Base-by-base conservation (phyloP, 768 basidiomycete species). In the Calocybe cyanea region DNA sequence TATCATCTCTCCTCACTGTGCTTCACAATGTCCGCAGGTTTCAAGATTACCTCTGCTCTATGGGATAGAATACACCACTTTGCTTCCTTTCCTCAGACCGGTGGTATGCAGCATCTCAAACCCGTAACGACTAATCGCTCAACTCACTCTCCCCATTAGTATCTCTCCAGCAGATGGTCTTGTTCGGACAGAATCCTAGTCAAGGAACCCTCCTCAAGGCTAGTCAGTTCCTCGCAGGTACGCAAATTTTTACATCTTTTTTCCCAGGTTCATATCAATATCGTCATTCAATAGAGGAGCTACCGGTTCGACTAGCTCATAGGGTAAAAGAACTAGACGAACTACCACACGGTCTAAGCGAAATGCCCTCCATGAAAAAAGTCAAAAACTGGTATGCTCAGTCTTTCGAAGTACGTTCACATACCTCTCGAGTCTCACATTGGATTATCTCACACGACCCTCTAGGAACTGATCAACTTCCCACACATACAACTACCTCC, bases 311-410 rank as follows among this genome's bases (percentile, higher is more conserved):
- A 14, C 77, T 99, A 15, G 93, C 93, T 0, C 96, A 99, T 63
- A 80, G 96, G 21, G 94, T 95, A 17, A 92, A 92, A 63, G 96
- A 99, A 66, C 80, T 99, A 21, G 92, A 97, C 55, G 83, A 89
- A 54, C 76, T 99, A 3, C 96, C 96, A 0, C 89, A 97, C 66
- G 87, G 90, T 45, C 75, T 99, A 41, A 85, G 83, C 56, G 78
- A 79, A 37, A 96, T 96, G 95, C 82, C 86, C 0, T 88, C 87
- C 31, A 97, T 99, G 53, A 80, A 83, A 47, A 93, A 89, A 61
- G 90, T 99, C 49, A 94, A 93, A 71, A 86, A 95, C 58, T 99
- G 96, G 96, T 99, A 99, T 64, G 95, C 95, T 0, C 92, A 98
- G 71, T 92, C 89, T 13, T 98, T 99, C 64, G 90, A 98, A 78